Base-by-base conservation (phyloP, 306 rosid genomes). In the Citrullus colocynthis region DNA sequence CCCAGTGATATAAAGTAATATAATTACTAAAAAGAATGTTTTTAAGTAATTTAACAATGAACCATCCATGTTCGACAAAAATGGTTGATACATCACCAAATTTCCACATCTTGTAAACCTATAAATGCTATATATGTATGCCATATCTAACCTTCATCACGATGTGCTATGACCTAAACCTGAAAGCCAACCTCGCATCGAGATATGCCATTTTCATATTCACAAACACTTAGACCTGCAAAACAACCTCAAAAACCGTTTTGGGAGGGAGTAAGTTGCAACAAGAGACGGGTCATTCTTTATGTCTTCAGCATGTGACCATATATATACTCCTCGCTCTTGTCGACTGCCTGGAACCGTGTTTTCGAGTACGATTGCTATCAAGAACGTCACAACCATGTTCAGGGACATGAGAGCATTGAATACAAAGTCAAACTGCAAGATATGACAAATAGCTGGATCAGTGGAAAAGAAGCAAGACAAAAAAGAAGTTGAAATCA, bases 371-470 rank as follows among this genome's bases (percentile, higher is more conserved):
- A 92, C 60, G 77, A 92, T 81, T 79, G 97, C 92, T 73, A 95
- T 83, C 82, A 92, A 76, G 63, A 95, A 34, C 13, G 97, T 95
- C 77, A 95, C 96, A 81, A 95, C 97, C 98, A 90, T 92, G 92
- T 90, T 95, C 95, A 92, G 45, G 37, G 97, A 95, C 96, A 95
- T 67, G 48, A 92, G 87, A 16, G 85, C 97, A 77, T 95, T 95
- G 84, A 92, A 49, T 12, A 91, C 91, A 80, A 92, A 95, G 83
- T 95, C 98, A 82, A 95, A 83, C 98, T 93, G 88, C 73, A 72
- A 74, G 44, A 80, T 77, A 75, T 82, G 72, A 20, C 56, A 82
- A 7, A 66, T 7, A 66, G 18, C 39, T 61, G 37, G 51, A 79
- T 90, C 56, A 88, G 84, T 48, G 16, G 45, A 60, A 6, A 21